Evolutionary conservation across 805 yeast genomes (phyloP).

Genomic region (Kuraishia hungarica): DNA sequence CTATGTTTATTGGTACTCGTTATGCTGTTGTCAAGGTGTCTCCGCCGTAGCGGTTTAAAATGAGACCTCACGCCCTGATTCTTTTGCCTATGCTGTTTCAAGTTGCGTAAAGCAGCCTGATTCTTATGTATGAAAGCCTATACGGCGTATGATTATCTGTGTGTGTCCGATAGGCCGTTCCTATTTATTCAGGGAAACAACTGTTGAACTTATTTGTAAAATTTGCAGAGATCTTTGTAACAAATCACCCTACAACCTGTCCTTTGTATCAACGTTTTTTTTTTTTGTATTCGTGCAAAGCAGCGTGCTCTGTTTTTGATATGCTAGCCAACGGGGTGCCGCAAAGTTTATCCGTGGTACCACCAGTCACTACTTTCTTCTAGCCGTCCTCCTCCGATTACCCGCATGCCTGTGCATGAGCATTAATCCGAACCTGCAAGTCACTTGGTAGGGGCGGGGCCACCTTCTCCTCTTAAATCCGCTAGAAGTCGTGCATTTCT

Average conservation of each 20-base stretch:
- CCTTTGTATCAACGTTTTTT: neutral
- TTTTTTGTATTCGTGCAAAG: neutral
- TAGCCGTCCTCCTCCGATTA: neutral
- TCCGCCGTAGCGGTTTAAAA: neutral
- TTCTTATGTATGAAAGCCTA: neutral
- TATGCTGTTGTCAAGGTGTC: no score
- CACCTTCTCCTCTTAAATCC: neutral
- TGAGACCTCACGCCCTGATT: neutral
- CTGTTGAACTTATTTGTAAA: neutral
- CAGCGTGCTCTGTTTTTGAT: neutral
- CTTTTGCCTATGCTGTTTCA: neutral
- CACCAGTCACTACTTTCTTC: neutral
- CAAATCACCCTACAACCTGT: neutral
- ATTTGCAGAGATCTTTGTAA: neutral
- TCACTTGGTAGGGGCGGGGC: neutral
- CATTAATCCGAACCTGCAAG: neutral
- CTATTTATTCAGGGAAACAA: neutral
- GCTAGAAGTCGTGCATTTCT: neutral
- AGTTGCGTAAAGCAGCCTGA: neutral
- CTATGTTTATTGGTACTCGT: no score
- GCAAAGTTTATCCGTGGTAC: neutral
- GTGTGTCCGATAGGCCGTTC: neutral
- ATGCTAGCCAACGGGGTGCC: neutral
- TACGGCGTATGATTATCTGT: neutral
- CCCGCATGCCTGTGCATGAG: neutral